These are phyloP conservation scores for sweet orange (Citrus sinensis) DNA, from an alignment of 345 rosid species.

Conservation along the genomic window DNA sequence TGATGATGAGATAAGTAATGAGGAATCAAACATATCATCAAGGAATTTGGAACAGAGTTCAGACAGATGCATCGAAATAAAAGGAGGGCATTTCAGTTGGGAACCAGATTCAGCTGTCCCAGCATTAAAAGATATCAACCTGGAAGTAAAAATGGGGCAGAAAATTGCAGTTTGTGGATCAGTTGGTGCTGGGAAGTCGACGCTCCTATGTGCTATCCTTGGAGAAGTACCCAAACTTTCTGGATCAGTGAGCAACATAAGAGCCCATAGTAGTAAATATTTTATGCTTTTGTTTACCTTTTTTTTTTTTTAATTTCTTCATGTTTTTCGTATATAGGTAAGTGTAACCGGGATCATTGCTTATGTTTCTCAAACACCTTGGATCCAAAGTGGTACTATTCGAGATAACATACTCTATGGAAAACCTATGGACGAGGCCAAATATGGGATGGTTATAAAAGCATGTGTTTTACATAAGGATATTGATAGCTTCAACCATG, in stretches of 20 bases:
- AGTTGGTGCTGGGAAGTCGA: slow-evolving; percentile 77
- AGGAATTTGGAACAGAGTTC: slow-evolving; percentile 8
- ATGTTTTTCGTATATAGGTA: slow-evolving; percentile 33
- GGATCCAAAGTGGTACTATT: slow-evolving; percentile 85
- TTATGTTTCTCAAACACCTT: slow-evolving; percentile 73
- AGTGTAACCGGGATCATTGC: slow-evolving; percentile 48
- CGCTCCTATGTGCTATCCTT: slow-evolving; percentile 60
- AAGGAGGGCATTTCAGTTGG: slow-evolving; percentile 66
- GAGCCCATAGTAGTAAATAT: not conserved
- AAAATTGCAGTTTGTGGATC: slow-evolving; percentile 77
- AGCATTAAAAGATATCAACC: slow-evolving; percentile 37
- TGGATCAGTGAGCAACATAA: slow-evolving; percentile 51
- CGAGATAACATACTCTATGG: slow-evolving; percentile 69
- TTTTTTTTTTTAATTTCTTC: not conserved
- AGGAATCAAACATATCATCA: slow-evolving; percentile 22
- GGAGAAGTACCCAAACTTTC: slow-evolving; percentile 64
- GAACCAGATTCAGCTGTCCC: slow-evolving; percentile 39
- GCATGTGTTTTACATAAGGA: slow-evolving; percentile 74
- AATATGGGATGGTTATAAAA: slow-evolving; percentile 50
- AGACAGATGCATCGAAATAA: slow-evolving; percentile 34
- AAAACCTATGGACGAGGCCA: slow-evolving; percentile 47
- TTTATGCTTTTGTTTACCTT: not conserved
- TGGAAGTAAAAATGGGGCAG: slow-evolving; percentile 44
- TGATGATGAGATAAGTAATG: slow-evolving; percentile 52
- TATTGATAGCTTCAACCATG: slow-evolving; percentile 54